Evolutionary conservation across 805 yeast species (phyloP).

Genomic region (Starmerella gropengiesseri): DNA sequence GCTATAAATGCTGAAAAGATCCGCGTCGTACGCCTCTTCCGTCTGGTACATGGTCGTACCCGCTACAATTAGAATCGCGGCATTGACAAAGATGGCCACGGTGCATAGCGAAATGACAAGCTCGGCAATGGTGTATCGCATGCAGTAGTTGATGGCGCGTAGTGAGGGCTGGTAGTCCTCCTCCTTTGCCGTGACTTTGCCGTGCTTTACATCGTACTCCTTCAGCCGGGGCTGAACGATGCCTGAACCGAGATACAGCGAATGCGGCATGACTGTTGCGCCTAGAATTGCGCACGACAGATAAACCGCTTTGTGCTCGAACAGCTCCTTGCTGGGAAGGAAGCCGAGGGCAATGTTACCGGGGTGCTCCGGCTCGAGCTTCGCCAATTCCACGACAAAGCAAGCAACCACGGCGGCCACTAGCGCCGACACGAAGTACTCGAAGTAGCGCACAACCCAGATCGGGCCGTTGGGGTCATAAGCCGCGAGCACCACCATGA

Average conservation of each 20-base stretch:
- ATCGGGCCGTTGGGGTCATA: constrained; percentile 69
- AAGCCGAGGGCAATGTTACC: constrained; percentile 52
- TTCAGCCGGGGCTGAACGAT: constrained; percentile 73
- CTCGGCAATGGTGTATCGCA: constrained; percentile 74
- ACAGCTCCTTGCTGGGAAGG: constrained; percentile 51
- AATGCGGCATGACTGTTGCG: constrained; percentile 94
- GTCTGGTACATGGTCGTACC: constrained; percentile 68
- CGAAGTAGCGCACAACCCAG: constrained; percentile 66
- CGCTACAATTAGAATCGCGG: constrained; percentile 82
- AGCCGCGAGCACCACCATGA: constrained; percentile 62
- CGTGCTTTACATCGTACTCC: constrained; percentile 57
- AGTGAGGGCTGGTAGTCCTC: constrained; percentile 55
- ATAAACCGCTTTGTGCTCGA: constrained; percentile 56
- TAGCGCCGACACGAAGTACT: constrained; percentile 55
- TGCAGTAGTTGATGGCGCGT: constrained; percentile 66
- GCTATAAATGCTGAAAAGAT: constrained; percentile 67
- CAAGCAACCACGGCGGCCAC: constrained; percentile 69
- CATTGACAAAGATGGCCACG: constrained; percentile 85
- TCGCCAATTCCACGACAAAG: constrained; percentile 55
- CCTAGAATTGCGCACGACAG: constrained; percentile 77
- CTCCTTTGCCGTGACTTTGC: constrained; percentile 24
- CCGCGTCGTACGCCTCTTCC: constrained; percentile 65
- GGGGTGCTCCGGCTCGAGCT: constrained; percentile 38
- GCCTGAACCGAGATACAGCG: constrained; percentile 74
- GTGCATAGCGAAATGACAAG: constrained; percentile 69